Evolutionary conservation across 2,329 filamentous ascomycete genomes (phyloP), one percentile per base, ranked within the genome.

Genomic region (Karstenula rhodostoma): DNA sequence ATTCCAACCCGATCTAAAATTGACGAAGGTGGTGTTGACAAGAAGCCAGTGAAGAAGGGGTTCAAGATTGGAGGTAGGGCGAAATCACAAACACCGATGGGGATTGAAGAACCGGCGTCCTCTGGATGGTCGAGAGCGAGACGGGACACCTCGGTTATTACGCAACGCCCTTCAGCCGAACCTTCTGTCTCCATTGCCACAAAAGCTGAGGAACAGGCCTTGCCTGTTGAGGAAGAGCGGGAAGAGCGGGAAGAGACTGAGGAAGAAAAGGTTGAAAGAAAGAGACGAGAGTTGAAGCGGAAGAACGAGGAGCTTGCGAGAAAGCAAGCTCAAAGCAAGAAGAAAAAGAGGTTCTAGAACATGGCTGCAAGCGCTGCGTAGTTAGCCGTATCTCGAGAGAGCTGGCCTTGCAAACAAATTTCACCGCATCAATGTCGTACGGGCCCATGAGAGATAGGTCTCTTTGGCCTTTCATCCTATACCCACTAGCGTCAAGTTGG

Each of bases 211-310:
- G 65, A 63, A 23, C 62, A 67, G 33, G 33, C 32, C 9, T 46
- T 59, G 2, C 64, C 67, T 4, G 43, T 56, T 10, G 64, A 68
- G 37, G 62, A 72, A 27, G 46, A 63, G 7, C 57, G 58, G 37
- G 62, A 72, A 27, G 46, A 63, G 7, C 57, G 58, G 22, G 73
- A 77, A 56, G 74, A 78, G 50, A 77, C 83, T 2, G 81, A 82
- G 10, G 78, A 85, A 61, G 82, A 88, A 58, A 82, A 80, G 56
- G 86, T 86, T 3, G 78, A 86, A 62, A 78, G 82, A 56, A 87
- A 83, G 65, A 78, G 87, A 13, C 80, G 84, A 52, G 84, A 86
- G 68, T 70, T 89, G 61, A 88, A 87, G 69, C 78, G 82, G 19
- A 84, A 83, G 67, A 80, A 81, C 29, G 85, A 84, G 64, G 82